phyloP scores from a whole-genome alignment of 805 yeast genomes.

The Ogataea nonfermentans region DNA sequence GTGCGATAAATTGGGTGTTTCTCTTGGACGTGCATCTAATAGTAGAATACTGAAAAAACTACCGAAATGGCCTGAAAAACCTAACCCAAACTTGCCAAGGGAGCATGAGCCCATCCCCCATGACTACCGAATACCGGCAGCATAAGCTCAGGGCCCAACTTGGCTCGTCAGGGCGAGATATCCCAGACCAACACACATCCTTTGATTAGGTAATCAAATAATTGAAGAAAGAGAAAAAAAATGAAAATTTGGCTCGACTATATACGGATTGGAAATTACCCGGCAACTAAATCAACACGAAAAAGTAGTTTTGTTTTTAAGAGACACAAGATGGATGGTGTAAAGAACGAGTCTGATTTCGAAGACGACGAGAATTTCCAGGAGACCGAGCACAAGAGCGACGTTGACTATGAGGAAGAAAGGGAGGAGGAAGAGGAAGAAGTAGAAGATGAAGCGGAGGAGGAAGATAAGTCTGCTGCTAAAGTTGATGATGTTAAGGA shows the following conservation, averaged over 20 bases:
- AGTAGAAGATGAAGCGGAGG: slow-evolving; percentile 16
- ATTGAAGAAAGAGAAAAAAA: slow-evolving; percentile 8
- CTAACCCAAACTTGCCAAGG: slow-evolving; percentile 3
- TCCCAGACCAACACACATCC: slow-evolving; percentile 6
- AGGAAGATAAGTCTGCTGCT: slow-evolving; percentile 15
- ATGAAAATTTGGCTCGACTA: background rate
- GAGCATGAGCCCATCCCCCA: slow-evolving; percentile 1
- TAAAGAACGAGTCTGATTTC: slow-evolving; percentile 10
- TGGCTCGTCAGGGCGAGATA: background rate
- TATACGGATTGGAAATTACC: slow-evolving; percentile 3
- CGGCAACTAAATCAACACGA: slow-evolving; percentile 14
- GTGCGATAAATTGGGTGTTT: slow-evolving; percentile 31
- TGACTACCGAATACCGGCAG: slow-evolving; percentile 9
- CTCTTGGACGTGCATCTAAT: slow-evolving; percentile 19
- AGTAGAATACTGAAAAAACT: slow-evolving; percentile 7
- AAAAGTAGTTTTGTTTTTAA: slow-evolving; percentile 19
- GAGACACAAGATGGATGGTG: slow-evolving; percentile 6
- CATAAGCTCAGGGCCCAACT: slow-evolving; percentile 1
- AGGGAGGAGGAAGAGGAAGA: slow-evolving; percentile 25
- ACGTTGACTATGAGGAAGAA: slow-evolving; percentile 24
- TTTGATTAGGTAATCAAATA: slow-evolving; percentile 11
- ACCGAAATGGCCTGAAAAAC: slow-evolving; percentile 6
- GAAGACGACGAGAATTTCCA: slow-evolving; percentile 22
- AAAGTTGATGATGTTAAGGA: slow-evolving; percentile 16
- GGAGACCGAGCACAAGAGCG: slow-evolving; percentile 23